A percentile compares a stretch with the other conserved stretches of the same genome.
Evolutionary conservation across 192 early-diverging fungal species (phyloP).

Genomic region (Helicostylum pulchrum): DNA sequence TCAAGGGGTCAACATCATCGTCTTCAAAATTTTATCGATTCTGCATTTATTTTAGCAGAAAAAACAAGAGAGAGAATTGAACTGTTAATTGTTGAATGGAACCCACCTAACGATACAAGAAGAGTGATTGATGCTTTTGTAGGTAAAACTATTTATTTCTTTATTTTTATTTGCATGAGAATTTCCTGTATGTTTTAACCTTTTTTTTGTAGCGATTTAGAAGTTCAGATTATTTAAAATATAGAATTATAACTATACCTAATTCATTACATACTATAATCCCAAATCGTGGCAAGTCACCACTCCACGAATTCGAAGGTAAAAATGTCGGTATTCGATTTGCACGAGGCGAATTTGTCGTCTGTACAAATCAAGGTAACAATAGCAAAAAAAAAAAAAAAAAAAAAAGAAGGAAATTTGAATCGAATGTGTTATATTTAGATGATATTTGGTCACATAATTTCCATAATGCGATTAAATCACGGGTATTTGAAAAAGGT

Average conservation of each 20-base stretch:
- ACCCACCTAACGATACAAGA: slow-evolving; percentile 30
- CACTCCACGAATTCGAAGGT: slow-evolving; percentile 38
- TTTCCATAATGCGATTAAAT: slow-evolving; percentile 38
- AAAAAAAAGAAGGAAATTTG: too few relatives aligned
- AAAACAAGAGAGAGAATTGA: slow-evolving; percentile 30
- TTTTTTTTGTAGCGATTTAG: slow-evolving; percentile 37
- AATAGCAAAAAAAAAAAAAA: too few relatives aligned
- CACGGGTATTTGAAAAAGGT: slow-evolving; percentile 24
- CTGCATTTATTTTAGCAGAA: slow-evolving; percentile 31
- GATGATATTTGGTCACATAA: slow-evolving; percentile 40
- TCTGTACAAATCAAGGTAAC: slow-evolving; percentile 40
- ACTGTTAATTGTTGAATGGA: slow-evolving; percentile 39
- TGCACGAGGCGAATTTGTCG: slow-evolving; percentile 37
- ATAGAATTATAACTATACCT: slow-evolving; percentile 35
- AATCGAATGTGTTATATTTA: neutral
- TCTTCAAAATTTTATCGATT: slow-evolving; percentile 37
- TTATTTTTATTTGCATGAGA: too few relatives aligned
- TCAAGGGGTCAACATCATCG: slow-evolving; percentile 31
- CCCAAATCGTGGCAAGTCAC: slow-evolving; percentile 32
- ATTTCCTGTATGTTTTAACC: too few relatives aligned
- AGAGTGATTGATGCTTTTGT: slow-evolving; percentile 34
- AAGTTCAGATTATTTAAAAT: slow-evolving; percentile 24
- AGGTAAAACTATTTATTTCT: neutral
- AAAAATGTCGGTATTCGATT: slow-evolving; percentile 39
- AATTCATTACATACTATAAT: slow-evolving; percentile 29